These are phyloP conservation scores for Sambucus nigra DNA, from an alignment of 129 eudicot genomes.

Conservation along the genomic window DNA sequence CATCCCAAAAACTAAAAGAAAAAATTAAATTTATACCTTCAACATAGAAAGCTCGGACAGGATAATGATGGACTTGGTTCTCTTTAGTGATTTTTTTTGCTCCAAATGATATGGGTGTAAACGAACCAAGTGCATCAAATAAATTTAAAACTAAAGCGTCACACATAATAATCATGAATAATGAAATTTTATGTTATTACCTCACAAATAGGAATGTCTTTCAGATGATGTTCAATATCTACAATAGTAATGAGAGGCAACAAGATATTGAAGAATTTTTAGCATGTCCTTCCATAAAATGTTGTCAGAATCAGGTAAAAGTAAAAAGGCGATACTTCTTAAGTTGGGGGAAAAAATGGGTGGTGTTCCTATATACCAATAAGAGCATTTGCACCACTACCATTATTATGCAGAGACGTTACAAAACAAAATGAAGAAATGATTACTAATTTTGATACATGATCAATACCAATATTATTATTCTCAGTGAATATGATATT, in stretches of 20 bases:
- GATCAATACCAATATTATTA: background rate
- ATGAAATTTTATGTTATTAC: constrained; percentile 25
- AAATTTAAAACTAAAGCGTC: constrained; percentile 6
- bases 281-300: constrained; percentile 98
- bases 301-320: constrained; percentile 44
- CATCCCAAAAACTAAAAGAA: too few relatives aligned
- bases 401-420: background rate
- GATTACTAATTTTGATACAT: background rate
- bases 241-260: constrained; percentile 80
- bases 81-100: constrained; percentile 80
- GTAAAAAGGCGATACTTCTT: background rate
- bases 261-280: constrained; percentile 82
- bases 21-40: constrained; percentile 92
- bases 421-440: constrained; percentile 2
- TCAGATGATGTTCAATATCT: constrained; percentile 62
- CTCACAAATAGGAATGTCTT: constrained; percentile 94
- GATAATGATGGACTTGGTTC: constrained; percentile 87
- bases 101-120: constrained; percentile 90
- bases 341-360: too few relatives aligned
- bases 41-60: constrained; percentile 80
- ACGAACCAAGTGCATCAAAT: constrained; percentile 11
- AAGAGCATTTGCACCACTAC: background rate
- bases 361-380: too few relatives aligned
- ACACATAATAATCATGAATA: constrained; percentile 1
- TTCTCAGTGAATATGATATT: too few relatives aligned